Base-by-base conservation (phyloP, 2,329 filamentous ascomycete species). In the Alternaria novae-zelandiae region DNA sequence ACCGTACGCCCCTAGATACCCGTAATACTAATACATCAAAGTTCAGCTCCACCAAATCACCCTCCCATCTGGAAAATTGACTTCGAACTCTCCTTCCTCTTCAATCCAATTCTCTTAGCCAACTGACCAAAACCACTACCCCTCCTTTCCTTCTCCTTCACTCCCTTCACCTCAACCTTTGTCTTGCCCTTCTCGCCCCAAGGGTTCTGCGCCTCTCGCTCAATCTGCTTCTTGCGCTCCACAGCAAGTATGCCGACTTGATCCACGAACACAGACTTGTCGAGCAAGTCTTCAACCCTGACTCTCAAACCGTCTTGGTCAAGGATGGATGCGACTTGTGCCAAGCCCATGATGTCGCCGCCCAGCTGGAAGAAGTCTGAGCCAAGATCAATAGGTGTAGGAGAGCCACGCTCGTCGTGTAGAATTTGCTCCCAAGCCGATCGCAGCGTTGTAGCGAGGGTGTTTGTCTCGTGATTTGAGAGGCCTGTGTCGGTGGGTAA, bases 351-450 rank as follows among this genome's bases (percentile, higher is more conserved):
- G 30, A 79, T 75, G 46, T 77, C 75, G 2, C 76, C 77, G 15
- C 76, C 74, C 3, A 78, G 70, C 26, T 77, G 68, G 70, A 78
- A 79, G 64, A 78, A 79, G 55, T 74, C 70, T 17, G 75, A 75
- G 28, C 55, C 59, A 7, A 77, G 61, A 10, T 77, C 71, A 7
- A 73, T 62, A 9, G 62, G 25, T 6, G 68, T 55, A 0, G 71
- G 71, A 2, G 64, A 44, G 23, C 72, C 72, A 30, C 69, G 67
- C 5, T 74, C 70, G 47, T 73, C 67, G 43, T 74, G 70, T 9
- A 78, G 64, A 20, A 78, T 76, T 36, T 75, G 73, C 41, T 72
- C 68, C 74, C 74, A 78, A 17, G 73, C 73, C n/a, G 60, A 61
- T 53, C 72, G 73, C 7, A 78, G 67, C 6, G 59, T 72, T 10